Base-by-base conservation (phyloP, 192 early-diverging fungal genomes). In the Backusella westeae region DNA sequence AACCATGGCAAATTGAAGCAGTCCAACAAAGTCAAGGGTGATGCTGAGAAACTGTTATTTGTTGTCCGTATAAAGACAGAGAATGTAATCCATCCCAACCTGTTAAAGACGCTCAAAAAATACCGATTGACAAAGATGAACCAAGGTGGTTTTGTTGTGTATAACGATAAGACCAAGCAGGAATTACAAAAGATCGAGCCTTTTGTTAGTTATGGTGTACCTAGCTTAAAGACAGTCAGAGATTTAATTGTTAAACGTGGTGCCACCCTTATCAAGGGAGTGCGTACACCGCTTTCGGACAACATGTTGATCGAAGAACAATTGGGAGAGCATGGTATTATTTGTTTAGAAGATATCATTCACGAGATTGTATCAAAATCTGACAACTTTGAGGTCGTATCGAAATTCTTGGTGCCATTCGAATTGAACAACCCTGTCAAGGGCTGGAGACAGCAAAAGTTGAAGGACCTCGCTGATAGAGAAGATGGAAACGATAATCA, bases 341-440 rank as follows among this genome's bases (percentile, higher is more conserved):
- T 79, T 38, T 79, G 78, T 79, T 66, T 79, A 49, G 78, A 79
- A 70, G 78, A 79, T 73, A 74, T 79, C 38, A 73, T 79, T 63
- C 78, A 79, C 34, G 73, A 79, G 46, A 69, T 79, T 29, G 66
- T 79, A 15, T 67, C 26, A 34, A 65, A 32, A n/a, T 65, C 63
- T 66, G 74, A 75, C n/a, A 39, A 75, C 35, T 75, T 75, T 49
- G 42, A 36, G 35, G 29, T 44, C 34, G 74, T 75, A 23, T 41
- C 35, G 29, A 75, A 67, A 12, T 75, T 46, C 65, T 29, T 75
- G 39, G 15, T 44, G 10, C 74, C 74, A n/a, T 75, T 75, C 12
- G 26, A 67, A 44, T 65, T 75, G 26, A 66, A 41, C 41, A 66
- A 65, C 32, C 74, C 74, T 8, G 41, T 75, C 26, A 75, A 67